phyloP scores from a whole-genome alignment of 179 eudicot genomes.

The Gypsophila paniculata region DNA sequence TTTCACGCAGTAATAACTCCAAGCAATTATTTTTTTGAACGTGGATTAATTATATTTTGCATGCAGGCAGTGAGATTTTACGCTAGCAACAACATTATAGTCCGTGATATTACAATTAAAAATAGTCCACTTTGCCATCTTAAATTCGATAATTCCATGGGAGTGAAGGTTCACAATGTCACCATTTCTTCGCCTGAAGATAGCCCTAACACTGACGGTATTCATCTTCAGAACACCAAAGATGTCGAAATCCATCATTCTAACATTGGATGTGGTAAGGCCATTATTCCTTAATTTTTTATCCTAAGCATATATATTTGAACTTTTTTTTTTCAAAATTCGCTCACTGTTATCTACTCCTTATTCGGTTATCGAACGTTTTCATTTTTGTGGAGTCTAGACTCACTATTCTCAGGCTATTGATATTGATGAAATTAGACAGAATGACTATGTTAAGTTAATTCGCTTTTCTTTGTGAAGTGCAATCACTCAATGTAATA shows the following conservation, averaged over 20 bases:
- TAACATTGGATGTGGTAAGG: constrained; percentile 59
- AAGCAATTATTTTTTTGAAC: background rate
- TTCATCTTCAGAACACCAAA: constrained; percentile 73
- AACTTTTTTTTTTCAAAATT: background rate
- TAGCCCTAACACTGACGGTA: constrained; percentile 86
- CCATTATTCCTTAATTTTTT: background rate
- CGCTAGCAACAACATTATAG: constrained; percentile 43
- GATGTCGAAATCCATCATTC: constrained; percentile 67
- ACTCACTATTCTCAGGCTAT: too few relatives aligned
- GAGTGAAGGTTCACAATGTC: constrained; percentile 49
- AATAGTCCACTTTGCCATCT: constrained; percentile 78
- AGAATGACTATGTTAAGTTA: background rate
- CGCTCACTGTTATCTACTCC: background rate
- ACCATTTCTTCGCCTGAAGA: constrained; percentile 63
- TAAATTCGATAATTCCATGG: constrained; percentile 60
- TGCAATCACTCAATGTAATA: too few relatives aligned
- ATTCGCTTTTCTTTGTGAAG: too few relatives aligned
- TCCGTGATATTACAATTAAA: constrained; percentile 53
- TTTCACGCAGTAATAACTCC: background rate
- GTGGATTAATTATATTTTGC: background rate
- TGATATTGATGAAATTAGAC: too few relatives aligned
- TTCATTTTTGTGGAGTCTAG: background rate
- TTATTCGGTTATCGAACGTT: background rate
- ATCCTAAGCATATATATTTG: background rate
- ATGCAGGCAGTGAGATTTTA: constrained; percentile 75